Evolutionary conservation across 768 basidiomycete genomes (phyloP).

Genomic region (Rhodotorula kratochvilovae): DNA sequence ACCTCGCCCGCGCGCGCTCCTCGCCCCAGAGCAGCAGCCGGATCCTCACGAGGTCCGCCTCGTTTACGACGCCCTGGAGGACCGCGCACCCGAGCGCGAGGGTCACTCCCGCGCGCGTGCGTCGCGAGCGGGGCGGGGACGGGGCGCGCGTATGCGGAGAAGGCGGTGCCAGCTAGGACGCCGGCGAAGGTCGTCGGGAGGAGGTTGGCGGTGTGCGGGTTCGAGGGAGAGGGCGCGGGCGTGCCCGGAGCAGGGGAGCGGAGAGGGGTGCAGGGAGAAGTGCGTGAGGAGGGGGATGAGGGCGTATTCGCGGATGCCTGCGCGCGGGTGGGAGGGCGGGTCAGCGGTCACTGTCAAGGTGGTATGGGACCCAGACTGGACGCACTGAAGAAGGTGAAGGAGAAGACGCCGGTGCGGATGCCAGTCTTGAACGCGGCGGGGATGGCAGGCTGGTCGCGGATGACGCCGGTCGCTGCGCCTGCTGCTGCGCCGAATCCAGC

Average conservation of each 20-base stretch:
- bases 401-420: constrained; percentile 33
- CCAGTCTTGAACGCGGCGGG: constrained; percentile 37
- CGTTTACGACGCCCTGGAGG: constrained; percentile 38
- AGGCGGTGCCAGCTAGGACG: constrained; percentile 22
- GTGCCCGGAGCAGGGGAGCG: neutral
- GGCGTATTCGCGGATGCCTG: constrained; percentile 34
- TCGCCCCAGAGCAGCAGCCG: constrained; percentile 18
- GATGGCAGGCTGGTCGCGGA: constrained; percentile 36
- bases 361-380: neutral
- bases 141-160: constrained; percentile 28
- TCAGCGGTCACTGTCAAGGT: neutral
- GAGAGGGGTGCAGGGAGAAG: constrained; percentile 15
- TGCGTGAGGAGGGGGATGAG: constrained; percentile 18
- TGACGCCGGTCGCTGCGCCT: constrained; percentile 34
- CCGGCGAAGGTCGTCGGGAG: constrained; percentile 23
- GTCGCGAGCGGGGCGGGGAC: neutral
- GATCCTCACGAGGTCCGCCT: constrained; percentile 33
- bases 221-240: neutral
- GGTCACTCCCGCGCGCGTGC: constrained; percentile 33
- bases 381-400: constrained; percentile 43
- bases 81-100: constrained; percentile 34
- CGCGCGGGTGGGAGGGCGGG: neutral
- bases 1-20: neutral
- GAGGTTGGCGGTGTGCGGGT: constrained; percentile 28
- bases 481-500: constrained; percentile 29